phyloP scores from a whole-genome alignment of 2,329 filamentous ascomycete genomes.

The Trichoderma oligosporum region DNA sequence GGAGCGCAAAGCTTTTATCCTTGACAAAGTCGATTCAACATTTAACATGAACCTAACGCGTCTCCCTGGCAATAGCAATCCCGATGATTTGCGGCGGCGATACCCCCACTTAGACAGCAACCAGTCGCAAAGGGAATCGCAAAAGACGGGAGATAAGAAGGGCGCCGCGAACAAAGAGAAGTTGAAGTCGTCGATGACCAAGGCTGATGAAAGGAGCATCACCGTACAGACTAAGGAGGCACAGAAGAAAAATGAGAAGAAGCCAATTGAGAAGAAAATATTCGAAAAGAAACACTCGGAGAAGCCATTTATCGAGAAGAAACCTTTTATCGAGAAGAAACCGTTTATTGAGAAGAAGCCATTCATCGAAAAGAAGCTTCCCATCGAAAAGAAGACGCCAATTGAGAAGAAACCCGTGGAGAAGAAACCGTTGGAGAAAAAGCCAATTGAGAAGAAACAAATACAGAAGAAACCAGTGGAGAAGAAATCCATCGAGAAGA shows the following conservation, averaged over 20 bases:
- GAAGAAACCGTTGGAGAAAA: background rate
- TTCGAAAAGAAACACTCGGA: slow-evolving; percentile 8
- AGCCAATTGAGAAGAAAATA: background rate
- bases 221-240: slow-evolving; percentile 29
- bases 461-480: slow-evolving; percentile 15
- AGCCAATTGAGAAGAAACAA: background rate
- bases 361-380: background rate
- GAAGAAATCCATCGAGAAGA: background rate
- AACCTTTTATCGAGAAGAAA: background rate
- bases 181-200: slow-evolving; percentile 25
- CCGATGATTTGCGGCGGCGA: slow-evolving; percentile 59
- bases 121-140: slow-evolving; percentile 26
- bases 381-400: background rate
- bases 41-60: slow-evolving; percentile 83
- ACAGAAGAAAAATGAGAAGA: slow-evolving; percentile 22
- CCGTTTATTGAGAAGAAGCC: slow-evolving; percentile 19
- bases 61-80: slow-evolving; percentile 62
- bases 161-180: slow-evolving; percentile 26
- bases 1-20: slow-evolving; percentile 68
- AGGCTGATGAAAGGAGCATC: slow-evolving; percentile 25
- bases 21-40: slow-evolving; percentile 76
- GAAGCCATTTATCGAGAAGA: background rate
- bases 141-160: slow-evolving; percentile 29
- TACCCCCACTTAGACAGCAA: slow-evolving; percentile 60
- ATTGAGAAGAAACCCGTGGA: slow-evolving; percentile 16